Conservation (phyloP, 2,329 filamentous ascomycete species). For the Ophiostoma australiae region DNA sequence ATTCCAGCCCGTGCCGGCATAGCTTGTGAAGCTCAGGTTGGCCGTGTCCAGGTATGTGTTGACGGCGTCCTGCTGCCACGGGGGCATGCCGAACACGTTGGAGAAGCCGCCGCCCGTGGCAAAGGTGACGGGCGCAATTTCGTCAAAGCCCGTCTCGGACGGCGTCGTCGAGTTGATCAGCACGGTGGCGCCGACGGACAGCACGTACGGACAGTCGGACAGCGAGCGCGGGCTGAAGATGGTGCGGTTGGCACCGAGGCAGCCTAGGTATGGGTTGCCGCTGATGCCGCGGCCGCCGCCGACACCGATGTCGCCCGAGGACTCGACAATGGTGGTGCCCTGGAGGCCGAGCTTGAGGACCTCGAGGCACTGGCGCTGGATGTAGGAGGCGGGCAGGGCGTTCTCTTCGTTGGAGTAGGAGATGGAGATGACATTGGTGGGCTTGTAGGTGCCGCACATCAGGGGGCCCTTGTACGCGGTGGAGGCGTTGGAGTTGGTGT, state of each 20-base stretch:
- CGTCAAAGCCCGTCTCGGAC: not conserved
- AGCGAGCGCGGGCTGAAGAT: conserved; percentile 29
- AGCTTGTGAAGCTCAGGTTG: conserved; percentile 27
- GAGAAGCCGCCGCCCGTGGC: conserved; percentile 44
- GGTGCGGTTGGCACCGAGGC: conserved; percentile 35
- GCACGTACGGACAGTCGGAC: conserved; percentile 44
- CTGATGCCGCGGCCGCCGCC: conserved; percentile 34
- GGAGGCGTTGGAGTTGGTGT: conserved; percentile 32
- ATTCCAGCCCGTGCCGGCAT: conserved; percentile 27
- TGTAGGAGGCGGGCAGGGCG: conserved; percentile 50
- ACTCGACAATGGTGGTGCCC: conserved; percentile 45
- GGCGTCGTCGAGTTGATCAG: conserved; percentile 29
- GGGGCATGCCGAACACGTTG: conserved; percentile 42
- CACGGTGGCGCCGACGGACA: conserved; percentile 49
- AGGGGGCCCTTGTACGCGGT: conserved; percentile 46
- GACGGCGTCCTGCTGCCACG: conserved; percentile 42
- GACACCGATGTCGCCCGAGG: conserved; percentile 46
- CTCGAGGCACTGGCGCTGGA: conserved; percentile 47
- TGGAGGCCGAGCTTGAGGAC: conserved; percentile 51
- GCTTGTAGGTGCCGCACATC: conserved; percentile 38
- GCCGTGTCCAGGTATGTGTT: conserved; percentile 37
- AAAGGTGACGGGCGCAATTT: conserved; percentile 30
- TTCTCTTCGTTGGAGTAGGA: conserved; percentile 53
- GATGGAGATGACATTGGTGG: conserved; percentile 54
- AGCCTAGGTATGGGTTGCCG: conserved; percentile 31